Evolutionary conservation across 2,329 filamentous ascomycete species (phyloP), one percentile per base, ranked within the genome.

Genomic region (Pezicula carpinea): DNA sequence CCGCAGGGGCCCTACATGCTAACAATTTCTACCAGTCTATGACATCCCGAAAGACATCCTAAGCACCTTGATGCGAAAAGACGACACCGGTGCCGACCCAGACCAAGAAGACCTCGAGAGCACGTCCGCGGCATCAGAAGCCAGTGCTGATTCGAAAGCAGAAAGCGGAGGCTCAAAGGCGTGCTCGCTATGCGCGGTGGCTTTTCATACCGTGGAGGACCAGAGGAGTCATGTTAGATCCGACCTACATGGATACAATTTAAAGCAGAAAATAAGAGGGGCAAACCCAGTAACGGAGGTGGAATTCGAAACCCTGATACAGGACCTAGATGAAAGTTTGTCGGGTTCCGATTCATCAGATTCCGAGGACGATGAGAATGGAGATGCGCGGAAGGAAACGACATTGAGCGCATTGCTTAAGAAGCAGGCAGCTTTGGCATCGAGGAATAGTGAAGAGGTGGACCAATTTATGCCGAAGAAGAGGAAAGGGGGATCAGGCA

Each of bases 201-300:
- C 77, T 5, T 96, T 95, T 59, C 62, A 75, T 26, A 84, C 76
- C 8, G 76, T 95, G 6, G 75, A 82, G 51, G 92, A 97, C 52
- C 92, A 97, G 64, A 80, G 89, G 51, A 78, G 81, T 49, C 93
- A 99, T 67, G 82, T 89, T 48, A 87, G 88, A 59, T 96, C 92
- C 8, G 93, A 99, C 61, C 75, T 95, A 41, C 93, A 99, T 66
- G 80, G 85, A 54, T 99, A 96, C 70, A 99, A 99, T 64, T 70
- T 97, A 51, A 97, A 96, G 68, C 87, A 92, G 64, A 95, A 89
- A 71, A 71, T 96, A 47, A 82, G 89, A 39, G 88, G 88, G 0
- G 75, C 76, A 48, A 77, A 76, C 8, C 69, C 87, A 0, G 85
- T 96, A 1, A 80, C 81, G 1, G 93, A 99, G 62, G 66, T 63